Evolutionary conservation across 768 basidiomycete genomes (phyloP).

Genomic region (Kwoniella sp.): DNA sequence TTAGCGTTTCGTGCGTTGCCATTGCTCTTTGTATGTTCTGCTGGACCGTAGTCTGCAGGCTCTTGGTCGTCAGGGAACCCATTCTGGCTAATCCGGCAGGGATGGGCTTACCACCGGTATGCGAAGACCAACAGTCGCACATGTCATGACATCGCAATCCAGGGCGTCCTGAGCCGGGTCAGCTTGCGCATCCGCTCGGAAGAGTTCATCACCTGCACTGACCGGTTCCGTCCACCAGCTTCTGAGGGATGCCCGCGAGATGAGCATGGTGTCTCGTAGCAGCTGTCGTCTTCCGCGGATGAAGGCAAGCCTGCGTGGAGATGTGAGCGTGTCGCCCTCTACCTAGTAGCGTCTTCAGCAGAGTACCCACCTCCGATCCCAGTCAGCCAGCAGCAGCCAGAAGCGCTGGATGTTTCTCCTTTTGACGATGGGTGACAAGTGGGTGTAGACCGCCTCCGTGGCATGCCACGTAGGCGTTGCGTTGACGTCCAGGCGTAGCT

Average conservation of each 20-base stretch:
- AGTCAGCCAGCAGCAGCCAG: conserved; percentile 7
- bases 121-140: conserved; percentile 4
- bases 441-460: conserved; percentile 1
- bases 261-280: conserved; percentile 1
- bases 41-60: background rate
- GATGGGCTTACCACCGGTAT: conserved; percentile 1
- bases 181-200: background rate
- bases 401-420: conserved; percentile 9
- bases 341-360: too few species aligned
- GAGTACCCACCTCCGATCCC: conserved; percentile 7
- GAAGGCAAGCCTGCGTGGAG: conserved; percentile 3
- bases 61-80: background rate
- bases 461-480: conserved; percentile 1
- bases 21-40: conserved; percentile 3
- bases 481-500: conserved; percentile 9
- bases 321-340: too few species aligned
- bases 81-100: background rate
- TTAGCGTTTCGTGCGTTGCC: background rate
- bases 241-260: background rate
- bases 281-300: conserved; percentile 2
- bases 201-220: background rate
- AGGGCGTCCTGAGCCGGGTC: background rate
- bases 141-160: conserved; percentile 11
- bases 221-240: conserved; percentile 7
- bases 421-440: background rate